These are phyloP conservation scores for Pichia sp. DNA, from an alignment of 1,139 yeast species.

Conservation along the genomic window DNA sequence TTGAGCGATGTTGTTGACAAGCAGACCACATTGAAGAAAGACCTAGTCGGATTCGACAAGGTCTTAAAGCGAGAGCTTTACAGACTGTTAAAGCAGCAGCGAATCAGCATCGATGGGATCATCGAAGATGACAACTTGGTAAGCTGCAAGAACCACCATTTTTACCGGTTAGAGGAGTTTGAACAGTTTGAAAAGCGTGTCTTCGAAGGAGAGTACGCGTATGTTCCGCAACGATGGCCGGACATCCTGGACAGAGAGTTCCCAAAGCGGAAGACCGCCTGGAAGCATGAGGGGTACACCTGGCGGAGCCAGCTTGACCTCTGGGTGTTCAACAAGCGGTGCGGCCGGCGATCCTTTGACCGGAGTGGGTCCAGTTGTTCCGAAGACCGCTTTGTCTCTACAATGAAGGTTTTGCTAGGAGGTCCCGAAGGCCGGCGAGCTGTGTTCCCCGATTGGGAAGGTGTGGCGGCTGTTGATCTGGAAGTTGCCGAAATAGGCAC, in stretches of 20 bases:
- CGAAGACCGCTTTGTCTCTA: not conserved
- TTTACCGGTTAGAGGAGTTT: conserved; percentile 40
- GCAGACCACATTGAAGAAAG: conserved; percentile 20
- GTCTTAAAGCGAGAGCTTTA: conserved; percentile 25
- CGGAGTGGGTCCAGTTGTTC: conserved; percentile 3
- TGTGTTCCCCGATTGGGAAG: conserved; percentile 9
- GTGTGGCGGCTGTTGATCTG: not conserved
- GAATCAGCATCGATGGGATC: conserved; percentile 25
- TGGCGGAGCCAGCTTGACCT: conserved; percentile 35
- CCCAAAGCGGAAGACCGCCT: conserved; percentile 28
- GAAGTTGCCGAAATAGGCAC: not conserved
- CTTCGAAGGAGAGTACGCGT: conserved; percentile 49
- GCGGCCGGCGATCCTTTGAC: not conserved
- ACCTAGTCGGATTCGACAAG: conserved; percentile 4
- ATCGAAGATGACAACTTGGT: conserved; percentile 30
- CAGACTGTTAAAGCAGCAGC: conserved; percentile 23
- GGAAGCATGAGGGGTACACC: conserved; percentile 31
- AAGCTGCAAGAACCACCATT: conserved; percentile 47
- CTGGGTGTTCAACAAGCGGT: conserved; percentile 34
- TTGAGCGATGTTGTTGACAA: conserved; percentile 32
- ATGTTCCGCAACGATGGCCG: conserved; percentile 39
- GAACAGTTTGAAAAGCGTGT: conserved; percentile 40
- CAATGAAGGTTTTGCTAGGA: not conserved
- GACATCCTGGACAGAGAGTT: conserved; percentile 43
- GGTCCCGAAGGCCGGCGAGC: not conserved